Evolutionary conservation across 2,329 filamentous ascomycete species (phyloP).

Genomic region (Beauveria varroae): DNA sequence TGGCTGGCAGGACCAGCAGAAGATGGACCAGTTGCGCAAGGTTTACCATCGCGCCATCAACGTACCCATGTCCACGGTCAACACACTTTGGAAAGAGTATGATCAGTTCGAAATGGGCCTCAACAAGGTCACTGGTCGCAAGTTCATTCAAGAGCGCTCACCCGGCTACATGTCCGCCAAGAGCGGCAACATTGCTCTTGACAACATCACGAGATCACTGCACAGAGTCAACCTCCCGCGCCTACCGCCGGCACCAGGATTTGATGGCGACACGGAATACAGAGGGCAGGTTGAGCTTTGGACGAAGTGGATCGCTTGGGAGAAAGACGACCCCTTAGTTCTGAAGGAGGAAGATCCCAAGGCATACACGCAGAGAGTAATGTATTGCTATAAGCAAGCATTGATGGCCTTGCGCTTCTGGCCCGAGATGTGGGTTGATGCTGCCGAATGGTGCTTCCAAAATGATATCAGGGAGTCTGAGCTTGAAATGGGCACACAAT

Average conservation of each 20-base stretch:
- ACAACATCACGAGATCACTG: slow-evolving; percentile 75
- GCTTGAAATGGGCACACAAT: slow-evolving; percentile 57
- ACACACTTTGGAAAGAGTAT: slow-evolving; percentile 92
- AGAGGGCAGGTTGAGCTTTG: slow-evolving; percentile 77
- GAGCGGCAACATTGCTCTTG: slow-evolving; percentile 81
- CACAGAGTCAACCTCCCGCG: slow-evolving; percentile 70
- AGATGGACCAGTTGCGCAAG: slow-evolving; percentile 89
- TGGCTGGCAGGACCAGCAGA: slow-evolving; percentile 94
- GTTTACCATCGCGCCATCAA: slow-evolving; percentile 86
- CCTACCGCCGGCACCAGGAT: slow-evolving; percentile 76
- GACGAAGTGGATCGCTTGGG: slow-evolving; percentile 93
- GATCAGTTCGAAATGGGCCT: slow-evolving; percentile 91
- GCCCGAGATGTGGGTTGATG: slow-evolving; percentile 93
- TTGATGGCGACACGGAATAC: slow-evolving; percentile 80
- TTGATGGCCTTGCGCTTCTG: slow-evolving; percentile 90
- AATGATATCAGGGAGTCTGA: slow-evolving; percentile 61
- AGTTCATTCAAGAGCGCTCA: slow-evolving; percentile 88
- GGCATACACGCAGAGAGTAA: slow-evolving; percentile 67
- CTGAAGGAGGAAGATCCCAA: slow-evolving; percentile 73
- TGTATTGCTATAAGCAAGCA: slow-evolving; percentile 91
- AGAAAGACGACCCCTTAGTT: slow-evolving; percentile 85
- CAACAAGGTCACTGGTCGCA: slow-evolving; percentile 89
- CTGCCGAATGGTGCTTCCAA: slow-evolving; percentile 83
- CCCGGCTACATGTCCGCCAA: slow-evolving; percentile 94
- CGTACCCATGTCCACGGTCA: slow-evolving; percentile 76